Evolutionary conservation across 495 filamentous ascomycete genomes (phyloP), one percentile per base, ranked within the genome.

Genomic region (Penicillium paradoxum): DNA sequence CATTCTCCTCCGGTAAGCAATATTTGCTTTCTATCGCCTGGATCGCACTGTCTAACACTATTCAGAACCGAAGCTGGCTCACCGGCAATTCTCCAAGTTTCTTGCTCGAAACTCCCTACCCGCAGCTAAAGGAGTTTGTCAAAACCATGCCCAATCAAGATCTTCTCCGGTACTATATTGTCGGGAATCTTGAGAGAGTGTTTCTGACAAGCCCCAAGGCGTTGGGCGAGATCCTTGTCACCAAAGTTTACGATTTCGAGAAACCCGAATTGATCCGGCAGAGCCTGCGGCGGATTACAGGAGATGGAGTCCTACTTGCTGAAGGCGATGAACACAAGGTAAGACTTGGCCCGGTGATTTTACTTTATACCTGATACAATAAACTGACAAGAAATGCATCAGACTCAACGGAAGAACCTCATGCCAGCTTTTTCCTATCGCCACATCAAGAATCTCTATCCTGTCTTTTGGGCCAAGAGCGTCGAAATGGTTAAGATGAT

Each of bases 271-370:
- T 76, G 4, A 45, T 91, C 19, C 73, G 80, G 3, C 59, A 65
- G 13, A 75, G 72, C 4, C 57, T 97, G 24, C 79, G 80, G 17
- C 79, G 79, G 5, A 65, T 95, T 4, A 67, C 92, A 6, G 92
- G 92, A 0, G 64, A 87, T 39, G 91, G 92, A 0, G 56, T 97
- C 0, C 70, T 96, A 10, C 73, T 96, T 6, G 86, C 89, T 1
- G 91, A 97, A 67, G 91, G 91, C 18, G 86, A 91, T 11, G 88
- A 89, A 53, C 90, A 96, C 63, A 90, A 85, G 73, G 73, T 76
- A 48, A 8, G 54, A n/a, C 2, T 29, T n/a, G 13, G 1, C 4
- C 19, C 14, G 11, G 1, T 22, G 34, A 30, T 10, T 22, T 27
- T 44, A 6, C 25, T 9, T 13, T 36, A 7, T 14, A 14, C 4